phyloP scores from a whole-genome alignment of 2,329 filamentous ascomycete species.

The Seiridium unicorne region DNA sequence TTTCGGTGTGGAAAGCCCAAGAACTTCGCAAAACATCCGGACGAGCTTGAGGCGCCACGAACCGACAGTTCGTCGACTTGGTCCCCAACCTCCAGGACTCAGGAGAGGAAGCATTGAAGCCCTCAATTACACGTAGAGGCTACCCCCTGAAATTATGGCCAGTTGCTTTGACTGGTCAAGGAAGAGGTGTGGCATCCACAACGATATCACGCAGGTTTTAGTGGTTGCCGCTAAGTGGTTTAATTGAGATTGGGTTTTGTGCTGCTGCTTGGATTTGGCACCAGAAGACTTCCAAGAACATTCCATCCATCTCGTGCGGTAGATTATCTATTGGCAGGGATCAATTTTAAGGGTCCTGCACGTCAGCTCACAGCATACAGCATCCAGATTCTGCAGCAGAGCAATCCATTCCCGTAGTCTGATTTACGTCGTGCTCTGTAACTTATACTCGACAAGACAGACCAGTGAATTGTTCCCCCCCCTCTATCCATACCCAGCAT shows the following conservation, averaged over 20 bases:
- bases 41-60: too few relatives aligned
- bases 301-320: not conserved
- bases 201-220: not conserved
- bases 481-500: not conserved
- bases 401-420: not conserved
- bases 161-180: not conserved
- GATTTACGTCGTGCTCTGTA: not conserved
- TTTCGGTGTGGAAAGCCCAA: too few relatives aligned
- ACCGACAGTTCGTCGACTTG: too few relatives aligned
- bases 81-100: too few relatives aligned
- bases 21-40: too few relatives aligned
- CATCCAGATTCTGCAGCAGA: too few relatives aligned
- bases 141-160: too few relatives aligned
- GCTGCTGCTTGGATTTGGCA: not conserved
- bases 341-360: not conserved
- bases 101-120: too few relatives aligned
- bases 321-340: not conserved
- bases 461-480: too few relatives aligned
- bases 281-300: slow-evolving; percentile 1
- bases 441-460: too few relatives aligned
- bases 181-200: slow-evolving; percentile 4
- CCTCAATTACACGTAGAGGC: too few relatives aligned
- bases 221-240: not conserved
- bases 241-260: not conserved
- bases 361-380: not conserved